Base-by-base conservation (phyloP, 2,329 filamentous ascomycete genomes). In the Leptographium lundbergii region DNA sequence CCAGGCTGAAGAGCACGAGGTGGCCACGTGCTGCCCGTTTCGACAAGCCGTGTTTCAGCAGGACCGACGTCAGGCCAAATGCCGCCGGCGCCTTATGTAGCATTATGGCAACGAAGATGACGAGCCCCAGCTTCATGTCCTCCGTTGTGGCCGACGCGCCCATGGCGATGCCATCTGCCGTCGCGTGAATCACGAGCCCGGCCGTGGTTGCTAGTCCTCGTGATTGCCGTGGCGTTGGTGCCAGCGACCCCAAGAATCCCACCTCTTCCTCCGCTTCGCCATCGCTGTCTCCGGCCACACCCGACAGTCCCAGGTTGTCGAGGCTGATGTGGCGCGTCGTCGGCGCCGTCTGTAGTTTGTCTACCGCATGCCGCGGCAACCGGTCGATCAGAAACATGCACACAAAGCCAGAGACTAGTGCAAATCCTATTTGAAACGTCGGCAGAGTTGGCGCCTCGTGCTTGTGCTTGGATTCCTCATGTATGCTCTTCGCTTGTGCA, bases 301-400 rank as follows among this genome's bases (percentile, higher is more conserved):
- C 64, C 9, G 68, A 66, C 13, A 67, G 66, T 2, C 66, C 85
- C 32, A 96, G 79, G 65, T 91, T 89, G 65, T 94, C 89, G 51
- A 97, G 78, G 59, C 89, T 95, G 66, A 97, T 94, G 68, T 96
- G 90, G 63, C 91, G 85, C 19, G 86, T 88, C 57, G 84, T 78
- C 17, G 86, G 84, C 45, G 81, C 78, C 24, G 81, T 75, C 66
- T 85, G 84, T 45, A 88, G 74, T 48, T 80, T 78, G 24, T 88
- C 79, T 1, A 81, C 80, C 6, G 85, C 83, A 69, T 91, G 87
- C 48, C 84, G 83, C 9, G 91, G 90, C 10, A 95, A 73, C 57
- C 89, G 85, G 72, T 99, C 92, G 67, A 99, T 87, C 25, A 99
- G 81, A 69, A 96, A 97, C 94, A 99, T 99, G 64, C 96, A 80